phyloP scores from a whole-genome alignment of 2,329 filamentous ascomycete species.

The Scedosporium boydii region DNA sequence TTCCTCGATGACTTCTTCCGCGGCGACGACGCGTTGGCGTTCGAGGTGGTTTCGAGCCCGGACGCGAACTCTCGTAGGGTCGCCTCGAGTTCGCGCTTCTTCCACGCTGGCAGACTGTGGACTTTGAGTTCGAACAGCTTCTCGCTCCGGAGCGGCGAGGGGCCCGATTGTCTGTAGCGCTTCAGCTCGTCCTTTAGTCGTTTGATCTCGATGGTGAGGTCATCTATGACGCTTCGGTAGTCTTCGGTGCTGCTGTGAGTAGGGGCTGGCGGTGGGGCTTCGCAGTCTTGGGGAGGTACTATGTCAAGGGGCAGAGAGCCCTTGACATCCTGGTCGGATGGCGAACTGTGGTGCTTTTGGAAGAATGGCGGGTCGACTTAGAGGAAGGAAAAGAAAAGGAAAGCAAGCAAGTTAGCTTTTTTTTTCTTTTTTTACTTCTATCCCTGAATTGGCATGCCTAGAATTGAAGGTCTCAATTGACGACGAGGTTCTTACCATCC shows the following conservation, averaged over 20 bases:
- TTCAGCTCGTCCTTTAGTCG: constrained; percentile 64
- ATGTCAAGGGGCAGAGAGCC: constrained; percentile 10
- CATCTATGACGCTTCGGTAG: constrained; percentile 76
- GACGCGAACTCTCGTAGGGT: constrained; percentile 62
- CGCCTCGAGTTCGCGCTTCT: constrained; percentile 68
- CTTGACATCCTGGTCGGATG: constrained; percentile 31
- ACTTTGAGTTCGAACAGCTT: constrained; percentile 78
- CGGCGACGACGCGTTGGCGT: constrained; percentile 23
- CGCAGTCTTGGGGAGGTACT: constrained; percentile 14
- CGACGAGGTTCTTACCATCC: constrained; percentile 29
- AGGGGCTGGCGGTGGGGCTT: constrained; percentile 21
- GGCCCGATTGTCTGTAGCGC: constrained; percentile 58
- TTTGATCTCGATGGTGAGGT: constrained; percentile 77
- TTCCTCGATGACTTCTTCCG: constrained; percentile 29
- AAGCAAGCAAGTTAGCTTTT: background rate
- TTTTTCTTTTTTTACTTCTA: too few relatives aligned
- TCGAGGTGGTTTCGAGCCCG: constrained; percentile 43
- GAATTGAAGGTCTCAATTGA: background rate
- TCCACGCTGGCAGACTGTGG: constrained; percentile 60
- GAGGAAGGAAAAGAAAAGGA: background rate
- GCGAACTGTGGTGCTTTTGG: constrained; percentile 42
- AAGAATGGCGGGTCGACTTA: constrained; percentile 45
- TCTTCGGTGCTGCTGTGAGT: constrained; percentile 61
- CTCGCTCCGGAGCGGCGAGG: constrained; percentile 59
- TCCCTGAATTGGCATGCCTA: background rate